Conservation (phyloP, 1,139 yeast genomes). For the Protomyces inouyei region DNA sequence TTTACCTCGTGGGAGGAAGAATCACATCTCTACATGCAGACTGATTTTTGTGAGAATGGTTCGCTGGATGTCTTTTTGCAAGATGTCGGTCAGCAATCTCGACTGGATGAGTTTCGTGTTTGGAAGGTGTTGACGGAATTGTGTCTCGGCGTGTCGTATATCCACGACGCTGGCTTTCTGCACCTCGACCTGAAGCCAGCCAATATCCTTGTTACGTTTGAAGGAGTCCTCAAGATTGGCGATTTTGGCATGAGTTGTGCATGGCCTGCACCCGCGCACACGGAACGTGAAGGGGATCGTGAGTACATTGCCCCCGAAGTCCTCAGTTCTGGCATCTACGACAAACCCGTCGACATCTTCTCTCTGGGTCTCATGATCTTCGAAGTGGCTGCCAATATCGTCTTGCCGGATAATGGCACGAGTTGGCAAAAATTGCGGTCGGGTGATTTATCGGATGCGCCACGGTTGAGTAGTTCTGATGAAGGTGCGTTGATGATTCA, state of each 20-base stretch:
- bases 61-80: conserved; percentile 73
- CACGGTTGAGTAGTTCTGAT: conserved; percentile 19
- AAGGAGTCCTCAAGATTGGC: conserved; percentile 82
- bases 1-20: conserved; percentile 82
- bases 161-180: conserved; percentile 69
- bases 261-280: conserved; percentile 46
- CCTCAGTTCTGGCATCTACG: conserved; percentile 72
- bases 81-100: conserved; percentile 70
- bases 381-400: conserved; percentile 93
- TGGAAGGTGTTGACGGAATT: conserved; percentile 92
- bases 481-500: conserved; percentile 5
- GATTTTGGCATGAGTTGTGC: conserved; percentile 75
- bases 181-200: conserved; percentile 94
- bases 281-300: conserved; percentile 94
- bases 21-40: conserved; percentile 79
- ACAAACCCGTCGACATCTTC: conserved; percentile 90
- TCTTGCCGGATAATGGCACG: conserved; percentile 91
- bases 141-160: conserved; percentile 68
- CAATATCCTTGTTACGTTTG: conserved; percentile 86
- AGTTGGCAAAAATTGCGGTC: conserved; percentile 96
- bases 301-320: conserved; percentile 98
- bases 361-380: conserved; percentile 87
- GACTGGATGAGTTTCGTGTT: conserved; percentile 88
- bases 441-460: conserved; percentile 87
- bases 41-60: conserved; percentile 94